These are phyloP conservation scores for Cicer judaicum DNA, from an alignment of 306 rosid genomes.

Conservation along the genomic window DNA sequence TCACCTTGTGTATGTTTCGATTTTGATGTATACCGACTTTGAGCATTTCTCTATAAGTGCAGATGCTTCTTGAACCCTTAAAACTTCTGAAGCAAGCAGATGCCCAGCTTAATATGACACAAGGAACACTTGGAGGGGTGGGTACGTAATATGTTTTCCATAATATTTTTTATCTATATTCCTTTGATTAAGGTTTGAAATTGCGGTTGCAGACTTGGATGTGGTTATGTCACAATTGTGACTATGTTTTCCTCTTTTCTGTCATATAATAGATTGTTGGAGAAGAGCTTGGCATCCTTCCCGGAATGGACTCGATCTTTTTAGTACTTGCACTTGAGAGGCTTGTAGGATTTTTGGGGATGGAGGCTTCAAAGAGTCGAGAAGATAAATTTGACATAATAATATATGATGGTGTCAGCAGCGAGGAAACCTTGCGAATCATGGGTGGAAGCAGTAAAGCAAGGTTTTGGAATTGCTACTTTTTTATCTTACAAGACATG, in stretches of 20 bases:
- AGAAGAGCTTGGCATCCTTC: conserved; percentile 95
- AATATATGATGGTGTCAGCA: conserved; percentile 85
- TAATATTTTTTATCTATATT: not conserved
- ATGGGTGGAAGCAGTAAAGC: conserved; percentile 80
- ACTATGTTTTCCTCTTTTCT: conserved; percentile 22
- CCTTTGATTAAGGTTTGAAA: not conserved
- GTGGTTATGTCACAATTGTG: not conserved
- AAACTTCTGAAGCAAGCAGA: conserved; percentile 84
- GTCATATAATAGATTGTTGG: conserved; percentile 72
- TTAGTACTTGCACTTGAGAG: conserved; percentile 69
- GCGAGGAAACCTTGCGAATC: conserved; percentile 80
- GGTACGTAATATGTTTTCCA: conserved; percentile 62
- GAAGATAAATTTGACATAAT: conserved; percentile 68
- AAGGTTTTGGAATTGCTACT: conserved; percentile 59
- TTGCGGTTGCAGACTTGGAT: not conserved
- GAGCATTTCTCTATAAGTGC: conserved; percentile 41
- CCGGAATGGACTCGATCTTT: conserved; percentile 88
- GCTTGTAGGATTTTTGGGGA: conserved; percentile 63
- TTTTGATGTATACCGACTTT: conserved; percentile 33
- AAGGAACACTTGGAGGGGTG: conserved; percentile 93
- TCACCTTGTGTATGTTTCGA: conserved; percentile 18
- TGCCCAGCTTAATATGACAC: conserved; percentile 81
- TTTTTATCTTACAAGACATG: conserved; percentile 22
- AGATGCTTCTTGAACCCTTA: conserved; percentile 91
- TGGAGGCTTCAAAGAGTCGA: conserved; percentile 50